Percentiles rank a stretch among this genome's conserved stretches.
Evolutionary conservation across 1,139 yeast genomes (phyloP).

Genomic region (Lodderomyces theae): DNA sequence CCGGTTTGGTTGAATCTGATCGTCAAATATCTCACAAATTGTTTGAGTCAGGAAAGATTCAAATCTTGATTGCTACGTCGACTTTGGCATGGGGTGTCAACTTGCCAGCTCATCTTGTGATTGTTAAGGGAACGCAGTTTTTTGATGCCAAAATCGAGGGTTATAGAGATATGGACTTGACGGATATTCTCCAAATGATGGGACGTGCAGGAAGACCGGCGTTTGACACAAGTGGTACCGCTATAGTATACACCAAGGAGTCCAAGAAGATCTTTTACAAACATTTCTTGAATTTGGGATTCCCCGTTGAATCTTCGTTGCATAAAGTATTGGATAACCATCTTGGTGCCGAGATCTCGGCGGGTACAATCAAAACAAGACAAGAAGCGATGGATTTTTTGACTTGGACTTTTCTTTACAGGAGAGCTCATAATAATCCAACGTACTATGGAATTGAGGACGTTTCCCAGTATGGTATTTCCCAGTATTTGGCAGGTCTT

Average conservation of each 20-base stretch:
- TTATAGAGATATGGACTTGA: slow-evolving; percentile 84
- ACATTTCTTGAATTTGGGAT: slow-evolving; percentile 90
- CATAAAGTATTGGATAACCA: slow-evolving; percentile 93
- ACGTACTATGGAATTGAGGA: slow-evolving; percentile 90
- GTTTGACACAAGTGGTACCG: slow-evolving; percentile 91
- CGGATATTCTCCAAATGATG: slow-evolving; percentile 90
- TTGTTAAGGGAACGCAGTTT: slow-evolving; percentile 90
- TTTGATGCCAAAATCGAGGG: slow-evolving; percentile 81
- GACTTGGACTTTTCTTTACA: slow-evolving; percentile 90
- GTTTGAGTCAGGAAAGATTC: slow-evolving; percentile 83
- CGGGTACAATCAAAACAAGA: slow-evolving; percentile 77
- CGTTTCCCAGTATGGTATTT: slow-evolving; percentile 61
- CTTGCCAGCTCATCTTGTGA: slow-evolving; percentile 89
- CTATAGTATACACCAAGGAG: slow-evolving; percentile 91
- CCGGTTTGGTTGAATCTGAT: slow-evolving; percentile 91
- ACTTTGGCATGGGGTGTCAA: slow-evolving; percentile 98
- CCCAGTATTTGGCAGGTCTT: slow-evolving; percentile 65
- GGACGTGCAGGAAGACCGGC: slow-evolving; percentile 98
- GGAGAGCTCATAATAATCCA: slow-evolving; percentile 94
- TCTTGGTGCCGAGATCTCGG: slow-evolving; percentile 92
- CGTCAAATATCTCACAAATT: slow-evolving; percentile 82
- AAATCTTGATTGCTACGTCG: slow-evolving; percentile 88
- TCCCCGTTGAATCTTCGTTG: slow-evolving; percentile 94
- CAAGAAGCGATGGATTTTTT: slow-evolving; percentile 92
- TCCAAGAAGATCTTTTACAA: slow-evolving; percentile 89